Conservation (phyloP, 306 rosid species). For the Senna tora region DNA sequence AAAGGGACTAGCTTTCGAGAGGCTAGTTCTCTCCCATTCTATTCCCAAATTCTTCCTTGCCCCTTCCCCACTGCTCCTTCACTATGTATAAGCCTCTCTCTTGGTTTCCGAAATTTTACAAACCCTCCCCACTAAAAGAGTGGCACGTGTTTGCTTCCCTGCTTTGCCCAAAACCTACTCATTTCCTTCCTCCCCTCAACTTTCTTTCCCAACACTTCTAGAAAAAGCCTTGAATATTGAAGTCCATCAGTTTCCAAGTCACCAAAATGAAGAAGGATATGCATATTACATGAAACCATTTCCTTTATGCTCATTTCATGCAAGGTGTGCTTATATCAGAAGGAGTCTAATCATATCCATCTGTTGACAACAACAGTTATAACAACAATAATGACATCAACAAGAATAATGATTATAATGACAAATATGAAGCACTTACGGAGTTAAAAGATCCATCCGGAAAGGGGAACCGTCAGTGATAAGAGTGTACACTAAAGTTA, state of each 20-base stretch:
- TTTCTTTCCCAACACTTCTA: no score
- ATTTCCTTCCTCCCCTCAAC: no score
- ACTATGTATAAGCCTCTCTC: no score
- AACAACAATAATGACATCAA: constrained; percentile 18
- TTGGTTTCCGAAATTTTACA: no score
- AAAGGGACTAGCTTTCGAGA: no score
- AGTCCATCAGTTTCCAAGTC: background rate
- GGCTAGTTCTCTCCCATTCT: no score
- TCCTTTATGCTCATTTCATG: constrained; percentile 1
- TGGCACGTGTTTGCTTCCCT: no score
- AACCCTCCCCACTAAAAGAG: no score
- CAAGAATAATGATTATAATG: constrained; percentile 16
- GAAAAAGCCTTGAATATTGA: no score
- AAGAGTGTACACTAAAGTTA: constrained; percentile 67
- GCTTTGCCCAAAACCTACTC: no score
- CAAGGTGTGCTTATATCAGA: constrained; percentile 25
- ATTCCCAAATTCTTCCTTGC: no score
- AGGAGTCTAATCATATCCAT: constrained; percentile 16
- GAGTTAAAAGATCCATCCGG: constrained; percentile 71
- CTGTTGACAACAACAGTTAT: constrained; percentile 17
- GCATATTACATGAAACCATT: background rate
- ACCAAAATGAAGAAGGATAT: constrained; percentile 3
- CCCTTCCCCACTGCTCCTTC: no score
- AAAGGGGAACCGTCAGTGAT: constrained; percentile 80
- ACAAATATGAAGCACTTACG: constrained; percentile 60